Conservation (phyloP, 1,284 basidiomycete species). For the Cryptococcus floricola region DNA sequence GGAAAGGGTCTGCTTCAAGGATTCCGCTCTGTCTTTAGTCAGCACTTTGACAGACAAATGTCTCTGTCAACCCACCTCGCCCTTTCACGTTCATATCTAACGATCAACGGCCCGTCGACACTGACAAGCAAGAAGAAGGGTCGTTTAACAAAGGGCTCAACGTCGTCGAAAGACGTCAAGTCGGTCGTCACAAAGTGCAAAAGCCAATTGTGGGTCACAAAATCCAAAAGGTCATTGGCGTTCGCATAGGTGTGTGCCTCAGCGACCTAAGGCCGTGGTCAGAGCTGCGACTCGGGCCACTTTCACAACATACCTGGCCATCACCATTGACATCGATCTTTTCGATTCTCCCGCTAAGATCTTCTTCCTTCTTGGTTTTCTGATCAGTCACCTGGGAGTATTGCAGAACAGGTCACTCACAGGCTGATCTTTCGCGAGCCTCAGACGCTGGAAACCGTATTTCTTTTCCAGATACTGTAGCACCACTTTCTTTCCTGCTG, state of each 20-base stretch:
- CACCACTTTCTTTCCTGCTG: constrained; percentile 74
- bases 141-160: constrained; percentile 72
- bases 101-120: constrained; percentile 77
- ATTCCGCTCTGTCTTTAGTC: background rate
- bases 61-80: constrained; percentile 50
- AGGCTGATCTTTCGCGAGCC: constrained; percentile 23
- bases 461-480: constrained; percentile 63
- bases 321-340: no score
- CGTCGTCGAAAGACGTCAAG: constrained; percentile 56
- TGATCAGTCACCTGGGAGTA: constrained; percentile 5
- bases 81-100: constrained; percentile 51
- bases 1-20: constrained; percentile 37
- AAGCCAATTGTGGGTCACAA: constrained; percentile 79
- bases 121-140: constrained; percentile 85
- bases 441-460: constrained; percentile 52
- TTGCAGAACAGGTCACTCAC: constrained; percentile 10
- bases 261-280: no score
- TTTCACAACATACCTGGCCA: no score
- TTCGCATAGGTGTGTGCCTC: constrained; percentile 52
- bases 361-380: no score
- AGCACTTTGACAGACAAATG: background rate
- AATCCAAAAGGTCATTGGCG: constrained; percentile 62
- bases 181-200: constrained; percentile 76
- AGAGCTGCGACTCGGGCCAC: no score
- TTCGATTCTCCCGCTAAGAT: no score